Base-by-base conservation (phyloP, 1,284 basidiomycete genomes). In the Leccinum ponderosum region DNA sequence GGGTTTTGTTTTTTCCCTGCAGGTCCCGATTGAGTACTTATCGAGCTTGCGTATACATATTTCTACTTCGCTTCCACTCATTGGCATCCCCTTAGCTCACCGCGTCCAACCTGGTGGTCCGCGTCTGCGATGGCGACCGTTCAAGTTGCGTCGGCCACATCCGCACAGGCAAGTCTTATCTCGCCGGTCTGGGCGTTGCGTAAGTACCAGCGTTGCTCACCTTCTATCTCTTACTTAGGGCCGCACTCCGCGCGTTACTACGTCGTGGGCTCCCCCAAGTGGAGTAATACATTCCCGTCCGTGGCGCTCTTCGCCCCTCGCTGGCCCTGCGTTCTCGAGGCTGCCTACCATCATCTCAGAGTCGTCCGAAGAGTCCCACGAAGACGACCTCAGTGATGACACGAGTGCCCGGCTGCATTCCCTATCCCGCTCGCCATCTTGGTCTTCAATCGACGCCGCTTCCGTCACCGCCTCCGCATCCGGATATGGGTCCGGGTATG, bases 241-340 rank as follows among this genome's bases (percentile, higher is more conserved):
- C 47, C 68, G 71, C 64, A 33, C 60, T 48, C 27, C 22, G n/a
- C 68, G 70, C 47, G 37, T 59, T n/a, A 17, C 58, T 42, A n/a
- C 62, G 20, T 15, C 59, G 1, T 65, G 62, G 59, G 37, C 60
- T 15, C 58, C 67, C 12, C 47, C 66, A 14, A 56, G 31, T 42
- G 58, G 56, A 6, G 12, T 53, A 4, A 53, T 60, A 31, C 59
- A 64, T 7, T 60, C 73, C 11, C 73, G 71, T 3, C 71, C 71
- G 3, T 58, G 71, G 60, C 71, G 71, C 11, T 73, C 71, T 7
- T 73, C 71, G 0, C 71, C 71, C 0, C 71, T 73, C 53, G 68
- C 73, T 0, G 55, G 72, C 1, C 67, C 65, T 25, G 72, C 27
- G 2, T 68, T 72, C 14, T 73, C 73, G 7, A 72, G 62, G 0